Evolutionary conservation across 352 stramenopile species (phyloP), one percentile per base, ranked within the genome.

Genomic region (Phytophthora ramorum): DNA sequence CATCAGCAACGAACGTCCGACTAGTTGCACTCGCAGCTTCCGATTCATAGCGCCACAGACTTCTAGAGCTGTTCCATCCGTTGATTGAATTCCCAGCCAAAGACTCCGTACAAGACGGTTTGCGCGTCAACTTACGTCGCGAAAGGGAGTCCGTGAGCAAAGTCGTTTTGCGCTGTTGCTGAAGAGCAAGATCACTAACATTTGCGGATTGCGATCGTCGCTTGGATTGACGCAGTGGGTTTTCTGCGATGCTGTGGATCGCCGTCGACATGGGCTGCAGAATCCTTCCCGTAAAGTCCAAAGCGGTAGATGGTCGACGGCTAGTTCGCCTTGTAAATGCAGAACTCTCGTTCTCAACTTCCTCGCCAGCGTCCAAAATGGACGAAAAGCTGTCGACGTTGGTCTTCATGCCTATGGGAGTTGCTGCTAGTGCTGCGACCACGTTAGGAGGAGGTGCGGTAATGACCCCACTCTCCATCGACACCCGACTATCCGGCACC

Each of bases 361-460:
- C 43, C 7, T 48, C 28, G 7, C 2, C 24, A 1, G 57, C 3
- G 12, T 85, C 71, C 1, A 63, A 16, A 12, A 87, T 66, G 13
- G 50, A 66, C 1, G 76, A 78, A 43, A 87, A 87, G 7, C 55
- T 80, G 41, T 85, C 74, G 10, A 85, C 47, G n/a, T 80, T 85
- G 0, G 74, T 75, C 46, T 83, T 83, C 56, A 73, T 73, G 1
- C 19, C 24, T 8, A 73, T 34, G 7, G 68, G 68, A 10, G 57
- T 66, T n/a, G 46, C 68, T 14, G 58, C 50, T 44, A 69, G 10
- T 22, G 40, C 46, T 34, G 38, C 32, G 26, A 75, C 45, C 24
- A 69, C n/a, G 17, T 71, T 41, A 9, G 52, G 34, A 57, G 52
- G 19, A 35, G 51, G 37, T 19, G 61, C 13, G 22, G 10, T 61